These are phyloP conservation scores for Monilinia vaccinii-corymbosi DNA, from an alignment of 2,329 filamentous ascomycete genomes.

Conservation along the genomic window DNA sequence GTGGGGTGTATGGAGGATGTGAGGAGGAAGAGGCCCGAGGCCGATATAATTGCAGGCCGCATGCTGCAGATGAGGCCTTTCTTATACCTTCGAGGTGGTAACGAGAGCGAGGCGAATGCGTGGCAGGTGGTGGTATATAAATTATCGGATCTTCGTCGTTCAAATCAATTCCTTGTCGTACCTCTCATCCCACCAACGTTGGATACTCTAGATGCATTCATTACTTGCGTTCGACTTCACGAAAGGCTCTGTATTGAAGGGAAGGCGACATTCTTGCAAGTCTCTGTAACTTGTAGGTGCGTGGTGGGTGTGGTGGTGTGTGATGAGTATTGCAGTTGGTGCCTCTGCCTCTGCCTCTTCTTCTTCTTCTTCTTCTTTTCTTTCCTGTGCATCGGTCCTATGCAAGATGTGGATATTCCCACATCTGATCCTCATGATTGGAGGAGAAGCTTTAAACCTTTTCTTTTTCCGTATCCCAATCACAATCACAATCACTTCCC, in stretches of 20 bases:
- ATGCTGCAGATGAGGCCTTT: conserved; percentile 15
- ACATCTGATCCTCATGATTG: background rate
- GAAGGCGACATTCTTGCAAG: conserved; percentile 5
- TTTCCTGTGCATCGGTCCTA: background rate
- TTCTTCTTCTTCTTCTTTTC: too few relatives aligned
- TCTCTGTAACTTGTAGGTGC: background rate
- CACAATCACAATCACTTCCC: too few relatives aligned
- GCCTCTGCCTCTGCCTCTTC: too few relatives aligned
- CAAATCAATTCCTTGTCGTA: background rate
- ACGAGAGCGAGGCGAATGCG: background rate
- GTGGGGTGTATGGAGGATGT: conserved; percentile 14
- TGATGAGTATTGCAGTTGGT: conserved; percentile 4
- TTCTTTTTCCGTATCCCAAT: too few relatives aligned
- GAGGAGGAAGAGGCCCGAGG: conserved; percentile 17
- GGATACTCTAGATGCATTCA: too few relatives aligned
- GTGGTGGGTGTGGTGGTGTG: background rate
- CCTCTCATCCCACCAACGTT: background rate
- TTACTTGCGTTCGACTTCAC: background rate
- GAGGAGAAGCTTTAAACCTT: too few relatives aligned
- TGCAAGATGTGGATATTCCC: background rate
- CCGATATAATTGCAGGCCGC: conserved; percentile 14
- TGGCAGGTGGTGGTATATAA: background rate
- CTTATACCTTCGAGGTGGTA: background rate
- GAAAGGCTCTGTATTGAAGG: background rate
- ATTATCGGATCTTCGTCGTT: conserved; percentile 7